phyloP scores from a whole-genome alignment of 2,329 filamentous ascomycete species.

The Diaporthe ampelina region DNA sequence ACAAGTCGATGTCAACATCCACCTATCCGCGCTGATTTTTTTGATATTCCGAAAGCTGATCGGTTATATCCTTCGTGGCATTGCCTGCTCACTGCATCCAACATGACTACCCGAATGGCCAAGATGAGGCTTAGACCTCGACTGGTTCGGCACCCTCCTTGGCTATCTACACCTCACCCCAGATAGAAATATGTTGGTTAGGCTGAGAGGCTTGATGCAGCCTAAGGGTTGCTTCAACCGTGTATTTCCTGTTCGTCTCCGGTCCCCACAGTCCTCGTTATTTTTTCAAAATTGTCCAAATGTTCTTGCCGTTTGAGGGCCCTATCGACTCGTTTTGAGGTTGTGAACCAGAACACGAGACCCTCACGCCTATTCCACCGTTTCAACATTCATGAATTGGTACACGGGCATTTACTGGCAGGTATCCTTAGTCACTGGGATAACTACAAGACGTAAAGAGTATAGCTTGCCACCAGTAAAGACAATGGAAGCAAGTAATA shows the following conservation, averaged over 20 bases:
- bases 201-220: slow-evolving; percentile 52
- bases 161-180: slow-evolving; percentile 56
- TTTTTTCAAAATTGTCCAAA: no score
- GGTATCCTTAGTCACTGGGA: no score
- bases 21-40: no score
- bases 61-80: no score
- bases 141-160: slow-evolving; percentile 58
- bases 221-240: slow-evolving; percentile 56
- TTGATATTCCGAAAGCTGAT: background rate
- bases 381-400: slow-evolving; percentile 75
- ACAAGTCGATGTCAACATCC: background rate
- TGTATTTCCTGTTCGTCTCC: slow-evolving; percentile 55
- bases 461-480: no score
- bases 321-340: slow-evolving; percentile 71
- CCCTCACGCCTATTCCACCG: no score
- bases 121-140: slow-evolving; percentile 45
- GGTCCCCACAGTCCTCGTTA: slow-evolving; percentile 56
- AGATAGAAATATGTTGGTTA: slow-evolving; percentile 44
- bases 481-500: no score
- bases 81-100: no score
- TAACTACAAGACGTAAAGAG: no score
- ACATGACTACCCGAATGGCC: background rate
- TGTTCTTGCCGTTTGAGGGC: no score
- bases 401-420: no score
- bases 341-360: no score